These are phyloP conservation scores for Violaceomyces palustris DNA, from an alignment of 1,284 basidiomycete species.

Conservation along the genomic window DNA sequence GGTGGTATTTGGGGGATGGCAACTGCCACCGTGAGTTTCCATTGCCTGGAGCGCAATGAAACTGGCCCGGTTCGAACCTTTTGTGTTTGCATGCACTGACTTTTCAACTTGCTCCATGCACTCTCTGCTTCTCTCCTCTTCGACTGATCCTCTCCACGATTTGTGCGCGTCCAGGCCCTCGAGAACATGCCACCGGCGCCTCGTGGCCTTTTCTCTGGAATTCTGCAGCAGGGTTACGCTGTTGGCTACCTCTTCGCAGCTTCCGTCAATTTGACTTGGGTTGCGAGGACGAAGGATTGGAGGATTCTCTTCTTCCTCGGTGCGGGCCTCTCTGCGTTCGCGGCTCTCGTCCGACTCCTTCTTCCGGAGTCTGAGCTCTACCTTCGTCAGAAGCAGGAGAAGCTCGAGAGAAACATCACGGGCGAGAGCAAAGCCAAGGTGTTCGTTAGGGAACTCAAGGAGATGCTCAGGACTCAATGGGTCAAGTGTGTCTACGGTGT, in stretches of 20 bases:
- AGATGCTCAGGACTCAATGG: constrained; percentile 82
- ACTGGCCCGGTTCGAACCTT: no score
- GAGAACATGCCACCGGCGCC: constrained; percentile 83
- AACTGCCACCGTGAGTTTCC: constrained; percentile 6
- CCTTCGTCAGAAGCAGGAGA: constrained; percentile 54
- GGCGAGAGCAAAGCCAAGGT: constrained; percentile 57
- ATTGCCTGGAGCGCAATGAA: no score
- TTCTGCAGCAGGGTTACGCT: constrained; percentile 78
- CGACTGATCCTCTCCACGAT: no score
- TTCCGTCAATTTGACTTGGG: constrained; percentile 66
- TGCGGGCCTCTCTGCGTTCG: constrained; percentile 66
- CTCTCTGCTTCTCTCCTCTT: neutral
- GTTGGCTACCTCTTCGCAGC: constrained; percentile 59
- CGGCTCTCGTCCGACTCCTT: constrained; percentile 66
- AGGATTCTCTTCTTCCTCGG: constrained; percentile 56
- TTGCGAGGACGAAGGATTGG: constrained; percentile 55
- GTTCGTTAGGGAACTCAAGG: constrained; percentile 67
- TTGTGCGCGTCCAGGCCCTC: constrained; percentile 64
- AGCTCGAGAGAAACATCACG: constrained; percentile 41
- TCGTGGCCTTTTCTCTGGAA: constrained; percentile 77
- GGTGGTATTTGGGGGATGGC: constrained; percentile 43
- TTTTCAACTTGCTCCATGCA: no score
- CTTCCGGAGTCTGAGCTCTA: constrained; percentile 81
- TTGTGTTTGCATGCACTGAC: no score
- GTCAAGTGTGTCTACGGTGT: constrained; percentile 74